Evolutionary conservation across 1,139 yeast species (phyloP), one percentile per base, ranked within the genome.

Genomic region (Magnusiomyces clavatus): DNA sequence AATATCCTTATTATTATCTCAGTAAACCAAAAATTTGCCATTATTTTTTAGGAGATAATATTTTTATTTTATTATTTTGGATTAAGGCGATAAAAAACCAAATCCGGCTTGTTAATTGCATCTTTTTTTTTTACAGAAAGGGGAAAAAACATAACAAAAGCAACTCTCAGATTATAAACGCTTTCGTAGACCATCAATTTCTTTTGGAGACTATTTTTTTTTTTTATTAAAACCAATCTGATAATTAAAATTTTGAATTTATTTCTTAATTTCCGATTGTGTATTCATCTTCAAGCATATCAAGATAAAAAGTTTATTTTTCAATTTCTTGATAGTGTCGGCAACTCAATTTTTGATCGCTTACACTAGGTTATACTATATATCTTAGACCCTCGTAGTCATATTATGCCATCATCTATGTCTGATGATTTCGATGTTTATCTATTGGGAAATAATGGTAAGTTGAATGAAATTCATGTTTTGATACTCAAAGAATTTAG

Each of bases 321-420:
- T 24, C 31, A 24, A 24, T 24, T 24, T 24, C 31, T 24, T 24
- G 31, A 8, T 24, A 24, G 31, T 24, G 31, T 24, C 31, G 31
- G 31, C 31, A 24, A 24, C 31, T 24, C 31, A 24, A 24, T 24
- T 24, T 24, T 24, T 24, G 31, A 24, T 24, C 31, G 31, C 31
- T 24, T 24, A 24, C 31, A 24, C 31, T 24, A 24, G 31, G 31
- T 24, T 24, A 24, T 24, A 24, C 31, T 24, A 24, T 24, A 5
- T 24, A 24, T 24, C 31, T 24, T 24, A 24, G 31, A 24, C 31
- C 4, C 31, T 24, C 13, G 13, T 12, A 20, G 13, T 11, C 13
- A 13, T 38, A 43, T 36, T 20, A 54, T 54, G 56, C 56, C 56
- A 17, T 48, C 54, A 17, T 54, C 56, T 24, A 48, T 51, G 39